Conservation (phyloP, 805 yeast species). For the Isabelozyma rhagii region DNA sequence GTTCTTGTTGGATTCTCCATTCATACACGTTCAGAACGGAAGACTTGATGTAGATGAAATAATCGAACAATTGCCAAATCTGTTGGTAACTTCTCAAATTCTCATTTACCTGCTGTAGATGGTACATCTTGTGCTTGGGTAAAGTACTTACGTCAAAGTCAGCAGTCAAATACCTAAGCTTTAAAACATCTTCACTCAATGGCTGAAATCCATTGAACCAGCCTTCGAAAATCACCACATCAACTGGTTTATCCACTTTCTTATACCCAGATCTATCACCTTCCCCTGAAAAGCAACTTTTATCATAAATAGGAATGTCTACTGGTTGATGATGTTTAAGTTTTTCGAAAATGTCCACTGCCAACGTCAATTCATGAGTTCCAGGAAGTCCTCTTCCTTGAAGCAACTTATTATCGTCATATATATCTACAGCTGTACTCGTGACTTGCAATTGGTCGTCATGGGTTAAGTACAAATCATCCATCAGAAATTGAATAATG, state of each 20-base stretch:
- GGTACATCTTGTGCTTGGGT: slow-evolving; percentile 19
- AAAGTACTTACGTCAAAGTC: slow-evolving; percentile 14
- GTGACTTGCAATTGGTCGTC: slow-evolving; percentile 53
- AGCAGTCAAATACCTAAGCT: slow-evolving; percentile 14
- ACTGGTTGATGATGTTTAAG: slow-evolving; percentile 12
- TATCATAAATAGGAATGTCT: slow-evolving; percentile 71
- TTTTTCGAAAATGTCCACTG: slow-evolving; percentile 31
- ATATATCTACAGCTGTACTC: slow-evolving; percentile 8
- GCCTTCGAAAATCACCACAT: slow-evolving; percentile 81
- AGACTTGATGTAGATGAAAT: slow-evolving; percentile 62
- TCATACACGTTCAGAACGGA: slow-evolving; percentile 58
- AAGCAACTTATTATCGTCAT: slow-evolving; percentile 49
- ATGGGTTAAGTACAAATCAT: slow-evolving; percentile 78
- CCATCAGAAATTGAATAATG: slow-evolving; percentile 64
- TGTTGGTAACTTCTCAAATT: slow-evolving; percentile 49
- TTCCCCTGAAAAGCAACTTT: slow-evolving; percentile 62
- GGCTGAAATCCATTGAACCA: slow-evolving; percentile 83
- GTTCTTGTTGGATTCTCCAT: slow-evolving; percentile 83
- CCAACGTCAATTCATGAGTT: slow-evolving; percentile 71
- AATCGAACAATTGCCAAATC: slow-evolving; percentile 58
- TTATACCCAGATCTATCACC: slow-evolving; percentile 63
- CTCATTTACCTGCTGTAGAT: slow-evolving; percentile 46
- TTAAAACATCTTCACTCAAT: slow-evolving; percentile 17
- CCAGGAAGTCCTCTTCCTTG: slow-evolving; percentile 91
- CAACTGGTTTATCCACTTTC: slow-evolving; percentile 37